These are phyloP conservation scores for Talaromyces sp. DNA, from an alignment of 2,329 filamentous ascomycete species.

Conservation along the genomic window DNA sequence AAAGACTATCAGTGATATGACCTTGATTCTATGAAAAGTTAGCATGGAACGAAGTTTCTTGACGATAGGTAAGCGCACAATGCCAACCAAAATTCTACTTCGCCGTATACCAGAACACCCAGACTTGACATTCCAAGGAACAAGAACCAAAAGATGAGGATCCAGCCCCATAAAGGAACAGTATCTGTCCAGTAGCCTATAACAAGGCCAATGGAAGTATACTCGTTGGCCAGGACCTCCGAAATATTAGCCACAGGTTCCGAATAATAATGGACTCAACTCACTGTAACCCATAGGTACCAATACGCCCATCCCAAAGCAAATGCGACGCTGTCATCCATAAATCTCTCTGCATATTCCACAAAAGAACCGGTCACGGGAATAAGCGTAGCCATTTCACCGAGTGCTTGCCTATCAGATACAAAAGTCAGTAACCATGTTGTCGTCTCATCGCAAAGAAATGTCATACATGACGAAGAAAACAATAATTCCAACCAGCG, in stretches of 20 bases:
- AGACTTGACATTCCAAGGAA: conserved; percentile 40
- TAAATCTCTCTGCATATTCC: conserved; percentile 65
- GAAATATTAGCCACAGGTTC: not conserved
- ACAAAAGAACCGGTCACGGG: conserved; percentile 68
- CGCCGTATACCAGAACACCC: conserved; percentile 48
- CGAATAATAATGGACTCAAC: not conserved
- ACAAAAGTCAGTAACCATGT: not conserved
- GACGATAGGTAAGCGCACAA: conserved; percentile 19
- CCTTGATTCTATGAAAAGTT: conserved; percentile 24
- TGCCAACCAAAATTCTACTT: conserved; percentile 47
- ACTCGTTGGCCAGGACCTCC: conserved; percentile 39
- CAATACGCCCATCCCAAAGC: conserved; percentile 70
- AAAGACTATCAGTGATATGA: conserved; percentile 27
- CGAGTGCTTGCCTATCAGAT: conserved; percentile 62
- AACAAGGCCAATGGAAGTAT: conserved; percentile 43
- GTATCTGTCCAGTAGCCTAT: conserved; percentile 43
- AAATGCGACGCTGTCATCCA: conserved; percentile 65
- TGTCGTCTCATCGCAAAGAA: conserved; percentile 1
- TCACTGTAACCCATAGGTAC: conserved; percentile 42
- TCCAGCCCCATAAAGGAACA: conserved; percentile 44
- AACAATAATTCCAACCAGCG: conserved; percentile 65
- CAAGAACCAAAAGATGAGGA: conserved; percentile 43
- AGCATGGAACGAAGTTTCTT: not conserved
- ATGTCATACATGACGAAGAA: conserved; percentile 38
- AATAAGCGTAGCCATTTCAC: conserved; percentile 69